Base-by-base conservation (phyloP, 139 green algal genomes). In the Haematococcus lacustris region DNA sequence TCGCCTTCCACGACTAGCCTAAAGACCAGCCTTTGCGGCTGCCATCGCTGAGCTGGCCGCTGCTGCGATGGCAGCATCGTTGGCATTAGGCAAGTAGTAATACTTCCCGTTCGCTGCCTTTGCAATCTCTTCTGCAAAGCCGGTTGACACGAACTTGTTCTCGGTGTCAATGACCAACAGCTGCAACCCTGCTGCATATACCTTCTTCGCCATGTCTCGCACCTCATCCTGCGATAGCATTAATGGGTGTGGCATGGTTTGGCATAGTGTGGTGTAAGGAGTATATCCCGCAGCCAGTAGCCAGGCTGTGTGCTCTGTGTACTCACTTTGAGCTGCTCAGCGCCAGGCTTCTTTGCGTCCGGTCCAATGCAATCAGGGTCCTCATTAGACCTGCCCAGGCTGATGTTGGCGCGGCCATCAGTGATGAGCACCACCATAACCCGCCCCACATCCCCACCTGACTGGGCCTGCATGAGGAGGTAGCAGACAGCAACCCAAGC, bases 61-160 rank as follows among this genome's bases (percentile, higher is more conserved):
- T 41, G 82, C 80, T 26, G 92, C 93, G 57, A 98, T 97, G 62
- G 91, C 90, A 9, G 80, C 79, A 41, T 98, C 94, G 4, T 70
- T 87, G 7, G 94, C 94, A 69, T 98, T 97, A 23, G 94, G 94
- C 70, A 98, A 84, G 84, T 98, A 98, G 85, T 98, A 98, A 81
- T 97, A 97, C 74, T 90, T 88, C 61, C 88, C 88, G 28, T 70
- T 41, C 21, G 43, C 57, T 28, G 76, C 74, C 74, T 93, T 93
- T 39, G 95, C 85, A 72, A 99, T 98, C 78, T 99, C 93, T 83
- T 99, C 91, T 4, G 95, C 93, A 86, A 98, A 98, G 30, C 95
- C 93, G 17, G 95, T 98, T n/a, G 87, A 96, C 41, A 99, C 95
- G 86, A 99, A 99, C 85, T 97, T 97, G 87, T 98, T 98, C 78